Base-by-base conservation (phyloP, 495 filamentous ascomycete genomes). In the Amorphotheca resinae region DNA sequence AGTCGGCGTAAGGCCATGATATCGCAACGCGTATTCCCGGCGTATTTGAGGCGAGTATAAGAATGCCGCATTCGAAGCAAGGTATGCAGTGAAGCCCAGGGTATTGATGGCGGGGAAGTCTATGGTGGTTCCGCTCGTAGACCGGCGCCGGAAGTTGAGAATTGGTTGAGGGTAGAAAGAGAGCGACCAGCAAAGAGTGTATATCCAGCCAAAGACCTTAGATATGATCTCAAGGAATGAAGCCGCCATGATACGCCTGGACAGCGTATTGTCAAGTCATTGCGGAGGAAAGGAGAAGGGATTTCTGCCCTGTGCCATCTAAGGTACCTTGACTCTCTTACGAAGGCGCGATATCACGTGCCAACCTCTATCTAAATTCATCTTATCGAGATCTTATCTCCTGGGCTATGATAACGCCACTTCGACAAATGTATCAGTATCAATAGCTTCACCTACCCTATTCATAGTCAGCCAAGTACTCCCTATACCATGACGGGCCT, bases 141-240 rank as follows among this genome's bases (percentile, higher is more conserved):
- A 81, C 18, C 70, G 68, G 15, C 87, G 76, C 22, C 62, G 69
- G 57, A 68, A 78, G 67, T 93, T 98, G 44, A 76, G 70, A 30
- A 88, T 59, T 0, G 80, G 73, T 54, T 96, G 91, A 1, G 93
- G 89, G 57, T 95, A 98, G 64, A 95, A 96, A 9, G 86, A 93
- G 30, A 81, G 57, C 1, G 81, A 84, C 88, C 88, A 93, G 56
- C 71, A 74, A n/a, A 78, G 40, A 44, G 75, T 77, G 62, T 79
- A 79, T 42, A 68, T 44, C 69, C 74, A 76, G 49, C 75, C 75
- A 34, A 77, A 67, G 0, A 72, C 11, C 43, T 52, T 57, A n/a
- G 75, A 79, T 8, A 74, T 21, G n/a, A 64, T 41, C 14, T 43
- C 41, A 33, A 67, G 58, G 42, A 66, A 61, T 21, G 53, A 47